These are phyloP conservation scores for Metschnikowia peoriensis DNA, from an alignment of 805 yeast genomes.

Conservation along the genomic window DNA sequence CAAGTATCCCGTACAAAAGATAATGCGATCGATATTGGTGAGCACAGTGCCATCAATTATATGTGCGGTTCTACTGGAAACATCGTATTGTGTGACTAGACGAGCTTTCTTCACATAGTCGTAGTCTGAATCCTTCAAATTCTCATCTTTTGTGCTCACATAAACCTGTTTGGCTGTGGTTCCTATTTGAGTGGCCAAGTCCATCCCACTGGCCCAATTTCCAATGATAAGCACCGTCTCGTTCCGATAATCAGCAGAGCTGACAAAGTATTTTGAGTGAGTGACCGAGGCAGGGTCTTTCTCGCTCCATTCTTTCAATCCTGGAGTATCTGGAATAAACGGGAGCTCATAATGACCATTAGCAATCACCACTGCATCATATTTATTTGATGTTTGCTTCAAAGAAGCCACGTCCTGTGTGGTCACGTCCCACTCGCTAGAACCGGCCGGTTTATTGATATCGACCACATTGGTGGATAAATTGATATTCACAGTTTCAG, in stretches of 20 bases:
- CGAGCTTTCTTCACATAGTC: conserved; percentile 10
- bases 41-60: conserved; percentile 10
- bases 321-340: conserved; percentile 31
- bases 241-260: conserved; percentile 21
- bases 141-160: conserved; percentile 16
- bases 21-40: conserved; percentile 13
- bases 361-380: conserved; percentile 41
- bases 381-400: conserved; percentile 18
- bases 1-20: conserved; percentile 21
- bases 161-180: conserved; percentile 22
- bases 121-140: conserved; percentile 6
- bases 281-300: conserved; percentile 24
- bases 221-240: conserved; percentile 66
- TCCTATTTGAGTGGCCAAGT: conserved; percentile 62
- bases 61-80: conserved; percentile 7
- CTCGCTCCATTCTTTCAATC: conserved; percentile 30
- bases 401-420: conserved; percentile 6
- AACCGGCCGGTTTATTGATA: conserved; percentile 8
- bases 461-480: conserved; percentile 30
- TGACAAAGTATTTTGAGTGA: conserved; percentile 36
- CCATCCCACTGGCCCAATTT: conserved; percentile 74
- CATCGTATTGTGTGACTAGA: conserved; percentile 13
- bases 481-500: conserved; percentile 39
- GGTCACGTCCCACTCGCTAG: conserved; percentile 10
- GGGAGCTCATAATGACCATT: conserved; percentile 40